Evolutionary conservation across 2,329 filamentous ascomycete species (phyloP).

Genomic region (Teratosphaeria zuluensis): DNA sequence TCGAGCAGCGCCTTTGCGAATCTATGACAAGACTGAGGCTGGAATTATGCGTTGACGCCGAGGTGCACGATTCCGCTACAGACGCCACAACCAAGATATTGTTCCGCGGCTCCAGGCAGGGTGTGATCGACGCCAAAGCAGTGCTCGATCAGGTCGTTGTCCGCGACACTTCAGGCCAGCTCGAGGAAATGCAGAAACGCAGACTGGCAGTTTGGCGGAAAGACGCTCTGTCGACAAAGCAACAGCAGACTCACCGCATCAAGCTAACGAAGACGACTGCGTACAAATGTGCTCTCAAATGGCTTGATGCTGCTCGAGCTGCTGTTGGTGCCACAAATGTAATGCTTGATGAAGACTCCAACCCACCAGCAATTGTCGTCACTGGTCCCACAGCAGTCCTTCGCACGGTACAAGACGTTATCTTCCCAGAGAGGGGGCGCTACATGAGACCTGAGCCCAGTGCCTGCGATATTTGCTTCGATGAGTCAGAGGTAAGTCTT

Average conservation of each 20-base stretch:
- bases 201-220: not conserved
- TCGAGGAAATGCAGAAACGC: not conserved
- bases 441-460: not conserved
- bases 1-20: not conserved
- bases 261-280: slow-evolving; percentile 2
- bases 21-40: not conserved
- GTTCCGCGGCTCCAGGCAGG: not conserved
- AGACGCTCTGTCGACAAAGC: not conserved
- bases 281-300: not conserved
- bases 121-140: not conserved
- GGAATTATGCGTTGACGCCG: not conserved
- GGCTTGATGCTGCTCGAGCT: not conserved
- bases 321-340: not conserved
- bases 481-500: not conserved
- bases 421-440: slow-evolving; percentile 1
- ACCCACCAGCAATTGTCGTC: slow-evolving; percentile 3
- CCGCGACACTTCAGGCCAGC: not conserved
- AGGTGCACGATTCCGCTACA: not conserved
- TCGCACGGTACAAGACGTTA: slow-evolving; percentile 2
- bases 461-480: slow-evolving; percentile 3
- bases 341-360: slow-evolving; percentile 1
- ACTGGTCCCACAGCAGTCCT: not conserved
- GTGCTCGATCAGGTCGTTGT: not conserved
- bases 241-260: slow-evolving; percentile 3
- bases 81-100: not conserved